These are phyloP conservation scores for Amylocystis lapponica DNA, from an alignment of 768 basidiomycete species.

Conservation along the genomic window DNA sequence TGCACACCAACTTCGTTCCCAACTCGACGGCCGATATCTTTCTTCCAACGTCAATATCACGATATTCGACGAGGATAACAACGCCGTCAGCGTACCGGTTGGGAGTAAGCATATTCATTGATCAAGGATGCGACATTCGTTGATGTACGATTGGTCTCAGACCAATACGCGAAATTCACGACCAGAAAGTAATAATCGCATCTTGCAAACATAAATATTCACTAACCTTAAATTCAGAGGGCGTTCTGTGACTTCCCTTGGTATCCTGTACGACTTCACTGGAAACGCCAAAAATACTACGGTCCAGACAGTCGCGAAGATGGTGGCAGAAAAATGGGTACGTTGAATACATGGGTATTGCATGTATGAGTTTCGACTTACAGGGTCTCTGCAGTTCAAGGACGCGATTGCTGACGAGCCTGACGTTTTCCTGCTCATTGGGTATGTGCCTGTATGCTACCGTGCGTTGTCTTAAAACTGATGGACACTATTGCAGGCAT, in stretches of 20 bases:
- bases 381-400: constrained; percentile 48
- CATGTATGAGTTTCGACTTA: no score
- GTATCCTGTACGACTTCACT: constrained; percentile 73
- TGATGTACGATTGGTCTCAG: constrained; percentile 21
- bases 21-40: constrained; percentile 67
- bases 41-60: constrained; percentile 88
- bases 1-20: constrained; percentile 66
- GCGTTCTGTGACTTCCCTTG: constrained; percentile 70
- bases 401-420: constrained; percentile 78
- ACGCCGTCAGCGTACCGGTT: constrained; percentile 35
- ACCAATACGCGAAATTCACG: constrained; percentile 64
- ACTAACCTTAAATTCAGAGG: constrained; percentile 42
- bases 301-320: constrained; percentile 64
- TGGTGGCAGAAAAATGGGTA: constrained; percentile 81
- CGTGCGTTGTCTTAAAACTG: no score
- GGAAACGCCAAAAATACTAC: constrained; percentile 67
- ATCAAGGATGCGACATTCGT: background rate
- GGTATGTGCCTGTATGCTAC: constrained; percentile 46
- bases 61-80: constrained; percentile 35
- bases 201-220: no score
- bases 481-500: no score
- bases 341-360: no score
- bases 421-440: constrained; percentile 73
- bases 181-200: constrained; percentile 58
- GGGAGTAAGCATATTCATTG: constrained; percentile 31